phyloP scores from a whole-genome alignment of 176 grass and related monocot genomes.

The Oryza punctata region DNA sequence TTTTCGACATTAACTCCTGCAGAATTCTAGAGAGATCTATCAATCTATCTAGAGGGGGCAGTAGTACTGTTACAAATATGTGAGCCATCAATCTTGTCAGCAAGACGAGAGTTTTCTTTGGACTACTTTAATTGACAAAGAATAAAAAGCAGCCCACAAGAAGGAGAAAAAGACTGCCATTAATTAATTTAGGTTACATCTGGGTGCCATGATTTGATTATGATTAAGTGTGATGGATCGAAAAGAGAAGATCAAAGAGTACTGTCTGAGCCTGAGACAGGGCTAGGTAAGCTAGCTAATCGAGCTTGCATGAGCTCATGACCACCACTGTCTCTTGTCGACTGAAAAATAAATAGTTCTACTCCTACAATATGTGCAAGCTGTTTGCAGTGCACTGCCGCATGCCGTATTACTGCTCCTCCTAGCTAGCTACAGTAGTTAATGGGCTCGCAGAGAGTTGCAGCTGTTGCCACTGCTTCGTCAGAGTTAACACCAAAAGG shows the following conservation, averaged over 20 bases:
- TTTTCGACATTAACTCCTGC: not conserved
- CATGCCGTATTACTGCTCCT: not conserved
- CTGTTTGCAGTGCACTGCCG: not conserved
- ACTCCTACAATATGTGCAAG: not conserved
- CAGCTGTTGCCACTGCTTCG: not conserved
- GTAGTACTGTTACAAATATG: not conserved
- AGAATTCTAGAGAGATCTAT: not conserved
- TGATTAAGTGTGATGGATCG: constrained; percentile 24
- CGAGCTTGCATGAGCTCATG: constrained; percentile 33
- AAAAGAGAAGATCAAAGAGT: constrained; percentile 30
- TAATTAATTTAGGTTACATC: constrained; percentile 22
- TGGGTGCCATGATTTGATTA: constrained; percentile 46
- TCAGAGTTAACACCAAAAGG: constrained; percentile 15
- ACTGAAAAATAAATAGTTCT: not conserved
- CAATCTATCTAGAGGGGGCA: not conserved
- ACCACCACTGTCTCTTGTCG: constrained; percentile 40
- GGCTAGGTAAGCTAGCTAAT: not conserved
- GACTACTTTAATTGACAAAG: not conserved
- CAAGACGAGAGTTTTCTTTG: constrained; percentile 16
- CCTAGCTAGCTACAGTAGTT: constrained; percentile 13
- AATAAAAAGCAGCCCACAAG: not conserved
- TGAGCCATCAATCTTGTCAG: not conserved
- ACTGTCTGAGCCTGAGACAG: constrained; percentile 9
- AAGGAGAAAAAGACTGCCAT: not conserved
- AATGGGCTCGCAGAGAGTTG: constrained; percentile 1